phyloP scores from a whole-genome alignment of 345 rosid species.

The Eutrema heterophyllum region DNA sequence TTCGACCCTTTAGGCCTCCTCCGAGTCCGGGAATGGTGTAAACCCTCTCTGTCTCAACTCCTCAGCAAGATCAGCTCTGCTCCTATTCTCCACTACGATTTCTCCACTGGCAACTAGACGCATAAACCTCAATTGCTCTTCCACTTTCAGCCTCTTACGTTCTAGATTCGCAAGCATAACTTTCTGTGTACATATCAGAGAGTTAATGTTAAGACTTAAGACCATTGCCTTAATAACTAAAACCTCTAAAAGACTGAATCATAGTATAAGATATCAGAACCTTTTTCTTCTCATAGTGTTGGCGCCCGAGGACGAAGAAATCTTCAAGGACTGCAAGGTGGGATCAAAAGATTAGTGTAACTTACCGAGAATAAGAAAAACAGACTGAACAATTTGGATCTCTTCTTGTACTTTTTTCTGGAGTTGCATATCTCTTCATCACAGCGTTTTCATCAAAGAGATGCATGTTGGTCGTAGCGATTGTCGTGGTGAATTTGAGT shows the following conservation, averaged over 20 bases:
- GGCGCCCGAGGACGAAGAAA: slow-evolving; percentile 63
- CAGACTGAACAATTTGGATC: neutral
- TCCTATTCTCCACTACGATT: slow-evolving; percentile 75
- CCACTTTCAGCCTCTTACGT: slow-evolving; percentile 57
- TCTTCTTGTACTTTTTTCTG: slow-evolving; percentile 61
- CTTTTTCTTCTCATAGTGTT: slow-evolving; percentile 61
- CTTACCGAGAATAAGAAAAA: neutral
- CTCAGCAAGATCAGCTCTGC: slow-evolving; percentile 64
- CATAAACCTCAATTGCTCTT: slow-evolving; percentile 77
- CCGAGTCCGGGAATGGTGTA: slow-evolving; percentile 57
- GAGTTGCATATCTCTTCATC: slow-evolving; percentile 78
- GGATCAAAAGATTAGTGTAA: neutral
- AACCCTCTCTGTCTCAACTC: slow-evolving; percentile 73
- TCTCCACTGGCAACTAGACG: slow-evolving; percentile 83
- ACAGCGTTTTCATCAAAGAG: slow-evolving; percentile 47
- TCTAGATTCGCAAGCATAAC: slow-evolving; percentile 50
- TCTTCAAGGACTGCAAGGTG: slow-evolving; percentile 68
- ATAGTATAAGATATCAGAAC: slow-evolving; percentile 25
- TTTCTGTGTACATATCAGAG: slow-evolving; percentile 41
- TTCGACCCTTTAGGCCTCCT: too few species aligned
- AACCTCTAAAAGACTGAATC: neutral
- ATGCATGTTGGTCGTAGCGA: slow-evolving; percentile 86
- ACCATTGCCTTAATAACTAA: neutral
- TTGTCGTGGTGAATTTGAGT: slow-evolving; percentile 54
- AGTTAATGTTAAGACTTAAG: neutral